Percentiles rank a stretch among this genome's conserved stretches.
Evolutionary conservation across 129 eudicot genomes (phyloP).

Genomic region (Ambrosia artemisiifolia): DNA sequence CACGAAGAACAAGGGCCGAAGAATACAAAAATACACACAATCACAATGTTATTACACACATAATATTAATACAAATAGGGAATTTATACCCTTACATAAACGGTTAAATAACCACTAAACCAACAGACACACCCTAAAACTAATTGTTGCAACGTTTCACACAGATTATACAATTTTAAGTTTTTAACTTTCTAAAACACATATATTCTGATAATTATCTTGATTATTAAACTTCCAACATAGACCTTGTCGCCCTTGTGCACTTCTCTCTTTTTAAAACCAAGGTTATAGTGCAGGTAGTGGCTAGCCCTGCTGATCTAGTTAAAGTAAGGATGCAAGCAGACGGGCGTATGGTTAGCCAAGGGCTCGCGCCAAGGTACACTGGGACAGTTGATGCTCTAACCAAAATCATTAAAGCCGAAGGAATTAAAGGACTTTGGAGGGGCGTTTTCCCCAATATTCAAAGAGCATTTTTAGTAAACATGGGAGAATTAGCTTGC

Average conservation of each 20-base stretch:
- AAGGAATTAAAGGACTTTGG: conserved; percentile 80
- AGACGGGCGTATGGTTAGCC: conserved; percentile 66
- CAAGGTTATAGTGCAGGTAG: conserved; percentile 46
- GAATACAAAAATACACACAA: too few relatives aligned
- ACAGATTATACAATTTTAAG: too few relatives aligned
- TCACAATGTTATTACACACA: too few relatives aligned
- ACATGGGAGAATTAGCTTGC: conserved; percentile 96
- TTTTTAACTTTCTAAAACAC: too few relatives aligned
- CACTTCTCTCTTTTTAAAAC: background rate
- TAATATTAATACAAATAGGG: too few relatives aligned
- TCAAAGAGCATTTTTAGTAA: conserved; percentile 88
- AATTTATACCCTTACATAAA: too few relatives aligned
- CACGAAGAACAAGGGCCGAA: too few relatives aligned
- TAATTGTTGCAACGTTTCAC: too few relatives aligned
- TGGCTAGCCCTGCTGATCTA: conserved; percentile 98
- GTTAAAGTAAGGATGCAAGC: conserved; percentile 97
- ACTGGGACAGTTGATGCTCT: conserved; percentile 62
- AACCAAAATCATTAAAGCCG: conserved; percentile 47
- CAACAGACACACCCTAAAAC: too few relatives aligned
- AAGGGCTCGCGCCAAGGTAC: conserved; percentile 75
- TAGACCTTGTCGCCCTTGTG: background rate
- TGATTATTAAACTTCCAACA: too few relatives aligned
- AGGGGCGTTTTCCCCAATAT: conserved; percentile 81
- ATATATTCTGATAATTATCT: too few relatives aligned
- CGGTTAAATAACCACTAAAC: too few relatives aligned